phyloP scores from a whole-genome alignment of 2,329 filamentous ascomycete species.

The Thermochaetoides dissita region DNA sequence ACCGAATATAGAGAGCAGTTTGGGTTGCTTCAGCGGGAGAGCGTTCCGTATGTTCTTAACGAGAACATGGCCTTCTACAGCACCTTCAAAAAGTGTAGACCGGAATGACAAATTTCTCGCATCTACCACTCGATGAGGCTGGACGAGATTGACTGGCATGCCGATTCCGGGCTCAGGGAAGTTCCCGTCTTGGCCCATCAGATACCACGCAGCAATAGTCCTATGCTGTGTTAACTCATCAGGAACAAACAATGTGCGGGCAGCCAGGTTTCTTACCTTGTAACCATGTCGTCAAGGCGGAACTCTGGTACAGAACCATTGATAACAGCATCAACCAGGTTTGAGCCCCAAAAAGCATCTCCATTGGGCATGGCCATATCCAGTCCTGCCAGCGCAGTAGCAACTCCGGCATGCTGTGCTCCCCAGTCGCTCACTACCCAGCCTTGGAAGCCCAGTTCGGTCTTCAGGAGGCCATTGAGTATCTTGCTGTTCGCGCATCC shows the following conservation, averaged over 20 bases:
- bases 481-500: constrained; percentile 55
- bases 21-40: constrained; percentile 37
- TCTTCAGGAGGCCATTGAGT: constrained; percentile 53
- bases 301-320: constrained; percentile 44
- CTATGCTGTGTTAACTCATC: constrained; percentile 10
- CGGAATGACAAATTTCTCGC: constrained; percentile 34
- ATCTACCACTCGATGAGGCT: constrained; percentile 39
- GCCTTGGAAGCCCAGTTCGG: constrained; percentile 46
- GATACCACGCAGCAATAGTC: constrained; percentile 42
- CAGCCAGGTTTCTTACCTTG: constrained; percentile 17
- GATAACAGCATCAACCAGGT: constrained; percentile 43
- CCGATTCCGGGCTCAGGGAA: constrained; percentile 35
- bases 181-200: constrained; percentile 35
- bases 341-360: constrained; percentile 30
- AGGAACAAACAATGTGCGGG: too few relatives aligned
- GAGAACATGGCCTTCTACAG: constrained; percentile 49
- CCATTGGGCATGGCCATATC: constrained; percentile 56
- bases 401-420: constrained; percentile 51
- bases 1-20: constrained; percentile 44
- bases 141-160: constrained; percentile 33
- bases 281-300: constrained; percentile 49
- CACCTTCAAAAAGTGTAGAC: constrained; percentile 35
- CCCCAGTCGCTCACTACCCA: constrained; percentile 56
- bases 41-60: constrained; percentile 45
- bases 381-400: constrained; percentile 48